Evolutionary conservation across 768 basidiomycete species (phyloP).

Genomic region (Pulveroboletus sp.): DNA sequence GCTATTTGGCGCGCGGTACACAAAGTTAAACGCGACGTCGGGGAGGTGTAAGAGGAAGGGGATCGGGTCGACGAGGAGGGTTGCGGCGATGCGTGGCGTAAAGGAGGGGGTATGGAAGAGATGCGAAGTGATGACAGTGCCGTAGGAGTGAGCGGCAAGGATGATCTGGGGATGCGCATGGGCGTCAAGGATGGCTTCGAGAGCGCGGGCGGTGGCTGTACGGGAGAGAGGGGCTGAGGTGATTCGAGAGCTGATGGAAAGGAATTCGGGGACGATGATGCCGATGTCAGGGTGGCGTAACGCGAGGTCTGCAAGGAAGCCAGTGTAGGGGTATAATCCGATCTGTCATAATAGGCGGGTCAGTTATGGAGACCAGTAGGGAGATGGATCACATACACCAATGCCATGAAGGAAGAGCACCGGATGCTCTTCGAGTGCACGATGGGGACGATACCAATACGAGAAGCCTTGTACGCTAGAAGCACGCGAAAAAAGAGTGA

Average conservation of each 20-base stretch:
- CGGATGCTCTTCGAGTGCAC: slow-evolving; percentile 44
- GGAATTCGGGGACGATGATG: slow-evolving; percentile 57
- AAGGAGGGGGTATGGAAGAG: slow-evolving; percentile 42
- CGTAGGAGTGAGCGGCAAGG: slow-evolving; percentile 59
- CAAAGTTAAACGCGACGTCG: slow-evolving; percentile 61
- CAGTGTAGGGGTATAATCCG: slow-evolving; percentile 55
- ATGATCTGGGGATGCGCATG: slow-evolving; percentile 40
- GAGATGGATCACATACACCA: slow-evolving; percentile 40
- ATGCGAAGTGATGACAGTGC: slow-evolving; percentile 55
- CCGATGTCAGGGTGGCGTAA: slow-evolving; percentile 48
- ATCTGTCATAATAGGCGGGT: slow-evolving; percentile 39
- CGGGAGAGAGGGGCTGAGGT: slow-evolving; percentile 48
- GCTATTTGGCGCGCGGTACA: slow-evolving; percentile 52
- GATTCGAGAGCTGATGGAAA: slow-evolving; percentile 61
- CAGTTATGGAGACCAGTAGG: background rate
- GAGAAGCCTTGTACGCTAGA: slow-evolving; percentile 36
- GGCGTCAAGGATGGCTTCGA: slow-evolving; percentile 44
- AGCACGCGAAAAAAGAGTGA: slow-evolving; percentile 41
- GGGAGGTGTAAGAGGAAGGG: slow-evolving; percentile 63
- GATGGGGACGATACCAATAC: slow-evolving; percentile 53
- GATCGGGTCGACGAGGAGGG: slow-evolving; percentile 62
- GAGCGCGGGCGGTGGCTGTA: slow-evolving; percentile 37
- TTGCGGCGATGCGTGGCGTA: slow-evolving; percentile 37
- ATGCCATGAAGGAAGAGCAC: slow-evolving; percentile 69
- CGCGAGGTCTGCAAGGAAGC: slow-evolving; percentile 48